Base-by-base conservation (phyloP, 352 stramenopile genomes). In the Phytophthora agathidicida region DNA sequence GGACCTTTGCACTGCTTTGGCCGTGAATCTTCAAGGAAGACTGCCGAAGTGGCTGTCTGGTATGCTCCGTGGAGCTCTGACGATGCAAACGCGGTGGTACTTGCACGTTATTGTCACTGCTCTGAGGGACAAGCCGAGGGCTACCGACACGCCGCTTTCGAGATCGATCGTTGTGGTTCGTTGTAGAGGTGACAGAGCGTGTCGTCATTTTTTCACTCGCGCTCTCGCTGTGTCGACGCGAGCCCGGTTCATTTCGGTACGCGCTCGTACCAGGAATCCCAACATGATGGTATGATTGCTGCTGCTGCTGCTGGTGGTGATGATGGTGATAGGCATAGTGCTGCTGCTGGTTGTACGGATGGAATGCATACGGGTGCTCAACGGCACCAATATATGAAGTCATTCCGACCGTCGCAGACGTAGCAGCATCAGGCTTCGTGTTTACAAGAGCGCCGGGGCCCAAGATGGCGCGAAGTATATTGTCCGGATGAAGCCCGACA, bases 391-490 rank as follows among this genome's bases (percentile, higher is more conserved):
- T 41, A 45, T 70, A 75, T 37, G 52, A 23, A 22, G 58, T 66
- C 13, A 48, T 38, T 19, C 54, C 68, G 28, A 69, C 53, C 17
- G 52, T 45, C n/a, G 47, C 39, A 33, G 67, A 49, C 20, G 65
- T 33, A 37, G 63, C 50, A 33, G 53, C 44, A 41, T 86, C 77
- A 30, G 77, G 66, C 37, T 84, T 86, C 3, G 58, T 63, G 32
- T 88, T 86, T 3, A 86, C 73, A 16, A 76, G 77, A 10, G 83
- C 76, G 27, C 73, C 65, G 8, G 74, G 23, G 0, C 84, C 82
- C 19, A 95, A 65, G 26, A 95, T 86, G 19, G 83, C 64, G 7
- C 86, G 82, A 22, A 95, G 46, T 33, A 89, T 83, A 60, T 95
- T 95, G 58, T 91, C 78, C 0, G 83, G 86, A 65, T 93, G 86